Base-by-base conservation (phyloP, 192 early-diverging fungal species). In the Lunasporangiospora selenospora region DNA sequence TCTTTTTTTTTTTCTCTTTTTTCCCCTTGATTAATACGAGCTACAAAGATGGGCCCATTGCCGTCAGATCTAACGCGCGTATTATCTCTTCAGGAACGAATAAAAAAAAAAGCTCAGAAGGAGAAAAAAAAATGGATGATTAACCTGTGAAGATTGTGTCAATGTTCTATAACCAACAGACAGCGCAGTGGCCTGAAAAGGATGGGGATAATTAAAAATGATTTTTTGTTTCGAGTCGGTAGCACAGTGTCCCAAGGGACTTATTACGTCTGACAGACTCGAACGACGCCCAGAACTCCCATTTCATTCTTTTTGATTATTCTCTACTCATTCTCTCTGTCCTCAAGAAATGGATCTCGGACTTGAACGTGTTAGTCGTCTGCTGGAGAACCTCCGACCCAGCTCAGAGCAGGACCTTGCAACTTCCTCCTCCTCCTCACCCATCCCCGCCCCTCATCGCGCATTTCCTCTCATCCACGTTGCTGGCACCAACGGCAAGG, bases 401-500 rank as follows among this genome's bases (percentile, higher is more conserved):
- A 3, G 46, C 16, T 37, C 11, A 8, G n/a, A n/a, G n/a, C n/a
- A n/a, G n/a, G n/a, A n/a, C n/a, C n/a, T n/a, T n/a, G 31, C 11
- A 26, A 37, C 21, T 29, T 26, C 53, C 26, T 46, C 27, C 8
- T 18, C 54, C 2, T 38, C 52, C 21, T 10, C n/a, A 1, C 37
- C 16, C 38, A 13, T 69, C 4, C 46, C 66, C 9, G 60, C 60
- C 21, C 85, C 85, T n/a, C 81, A 88, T 41, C 61, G 71, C 16
- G 33, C 57, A 12, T 39, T 81, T 4, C 53, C 57, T 16, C 69
- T 90, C 18, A 85, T 95, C 54, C 93, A 95, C 53, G 78, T 95
- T 3, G 80, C 92, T 7, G 93, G 93, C 6, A 95, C 93, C 24
- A 95, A 95, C 62, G 93, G 93, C 62, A 95, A 95, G 56, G 93